Percentiles rank a stretch among this genome's conserved stretches.
These are phyloP conservation scores for Phascolomyces articulosus DNA, from an alignment of 371 early-diverging fungal species.

Conservation along the genomic window DNA sequence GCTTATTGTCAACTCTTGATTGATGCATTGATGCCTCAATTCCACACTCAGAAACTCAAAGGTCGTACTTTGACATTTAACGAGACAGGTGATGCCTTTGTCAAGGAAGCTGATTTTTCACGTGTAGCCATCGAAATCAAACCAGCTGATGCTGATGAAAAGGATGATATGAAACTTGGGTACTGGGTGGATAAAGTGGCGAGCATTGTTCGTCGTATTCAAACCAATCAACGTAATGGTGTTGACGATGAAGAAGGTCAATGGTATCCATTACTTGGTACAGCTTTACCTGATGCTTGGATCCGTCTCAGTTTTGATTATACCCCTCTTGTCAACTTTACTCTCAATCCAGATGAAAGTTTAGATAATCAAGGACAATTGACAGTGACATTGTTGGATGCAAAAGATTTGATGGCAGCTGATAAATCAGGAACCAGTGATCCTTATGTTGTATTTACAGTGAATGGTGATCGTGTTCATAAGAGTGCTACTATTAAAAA, in stretches of 20 bases:
- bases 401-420: constrained; percentile 54
- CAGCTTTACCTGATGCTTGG: constrained; percentile 34
- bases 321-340: constrained; percentile 48
- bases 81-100: constrained; percentile 55
- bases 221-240: constrained; percentile 22
- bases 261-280: constrained; percentile 46
- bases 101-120: constrained; percentile 66
- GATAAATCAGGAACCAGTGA: constrained; percentile 70
- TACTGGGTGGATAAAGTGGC: constrained; percentile 40
- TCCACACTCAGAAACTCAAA: constrained; percentile 41
- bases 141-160: constrained; percentile 33
- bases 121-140: constrained; percentile 59
- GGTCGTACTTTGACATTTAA: constrained; percentile 37
- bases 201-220: constrained; percentile 39
- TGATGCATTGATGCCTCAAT: constrained; percentile 44
- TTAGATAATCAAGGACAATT: constrained; percentile 62
- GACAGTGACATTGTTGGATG: constrained; percentile 49
- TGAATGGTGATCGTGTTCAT: constrained; percentile 79
- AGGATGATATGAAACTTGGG: constrained; percentile 36
- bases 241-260: constrained; percentile 23
- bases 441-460: constrained; percentile 77
- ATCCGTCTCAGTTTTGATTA: constrained; percentile 58
- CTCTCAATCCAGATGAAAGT: constrained; percentile 60
- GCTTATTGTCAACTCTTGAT: constrained; percentile 43
- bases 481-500: constrained; percentile 82